phyloP scores from a whole-genome alignment of 352 stramenopile genomes.

The Pythium plurisporium region DNA sequence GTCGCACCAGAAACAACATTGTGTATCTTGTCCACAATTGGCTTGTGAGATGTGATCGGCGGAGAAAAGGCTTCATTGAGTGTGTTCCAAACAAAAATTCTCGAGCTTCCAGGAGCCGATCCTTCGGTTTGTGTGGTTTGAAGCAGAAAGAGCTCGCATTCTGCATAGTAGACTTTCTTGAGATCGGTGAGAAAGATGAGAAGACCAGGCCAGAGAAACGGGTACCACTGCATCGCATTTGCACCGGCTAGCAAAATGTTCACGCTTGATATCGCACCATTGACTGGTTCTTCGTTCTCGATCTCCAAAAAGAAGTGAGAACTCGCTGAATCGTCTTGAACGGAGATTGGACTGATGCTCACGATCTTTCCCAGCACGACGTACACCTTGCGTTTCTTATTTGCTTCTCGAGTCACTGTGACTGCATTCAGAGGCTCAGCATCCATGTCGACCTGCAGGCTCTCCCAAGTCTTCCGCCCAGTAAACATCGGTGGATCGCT shows the following conservation, averaged over 20 bases:
- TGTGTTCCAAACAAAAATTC: conserved; percentile 2
- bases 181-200: conserved; percentile 53
- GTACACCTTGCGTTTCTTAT: conserved; percentile 34
- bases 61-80: not conserved
- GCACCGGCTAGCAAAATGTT: conserved; percentile 50
- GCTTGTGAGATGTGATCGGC: not conserved
- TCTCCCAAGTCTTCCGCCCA: conserved; percentile 23
- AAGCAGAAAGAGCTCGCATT: conserved; percentile 59
- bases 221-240: conserved; percentile 32
- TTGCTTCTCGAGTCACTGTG: conserved; percentile 9
- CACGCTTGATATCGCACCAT: conserved; percentile 18
- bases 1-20: not conserved
- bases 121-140: conserved; percentile 21
- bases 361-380: conserved; percentile 43
- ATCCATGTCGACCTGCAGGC: not conserved
- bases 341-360: conserved; percentile 52
- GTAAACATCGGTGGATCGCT: conserved; percentile 49
- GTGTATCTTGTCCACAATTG: not conserved
- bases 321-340: conserved; percentile 28
- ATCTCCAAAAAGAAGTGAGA: conserved; percentile 72
- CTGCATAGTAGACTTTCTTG: conserved; percentile 56
- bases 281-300: conserved; percentile 18
- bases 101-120: not conserved
- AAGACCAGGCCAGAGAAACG: conserved; percentile 40
- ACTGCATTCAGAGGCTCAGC: not conserved